A percentile compares a stretch with the other conserved stretches of the same genome.
Evolutionary conservation across 2,329 filamentous ascomycete genomes (phyloP).

Genomic region (Neurospora crassa): DNA sequence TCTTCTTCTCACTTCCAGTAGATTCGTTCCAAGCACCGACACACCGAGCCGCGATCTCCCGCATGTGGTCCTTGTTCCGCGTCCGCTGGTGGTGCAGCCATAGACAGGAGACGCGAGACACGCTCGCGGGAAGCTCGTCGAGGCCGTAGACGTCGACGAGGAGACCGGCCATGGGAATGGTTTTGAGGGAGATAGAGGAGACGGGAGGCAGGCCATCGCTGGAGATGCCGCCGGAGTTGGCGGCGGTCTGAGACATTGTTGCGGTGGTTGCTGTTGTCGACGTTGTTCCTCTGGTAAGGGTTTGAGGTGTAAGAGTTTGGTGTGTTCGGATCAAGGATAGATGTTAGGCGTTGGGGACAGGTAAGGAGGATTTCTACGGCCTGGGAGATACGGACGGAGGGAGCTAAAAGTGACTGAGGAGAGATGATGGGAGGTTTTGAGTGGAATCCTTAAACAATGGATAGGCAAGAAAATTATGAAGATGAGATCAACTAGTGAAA

Average conservation of each 20-base stretch:
- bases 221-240: neutral
- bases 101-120: conserved; percentile 60
- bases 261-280: neutral
- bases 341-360: too few species aligned
- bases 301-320: neutral
- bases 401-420: neutral
- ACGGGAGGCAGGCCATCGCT: conserved; percentile 24
- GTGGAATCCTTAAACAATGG: neutral
- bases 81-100: conserved; percentile 84
- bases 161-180: conserved; percentile 67
- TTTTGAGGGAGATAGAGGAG: conserved; percentile 51
- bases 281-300: neutral
- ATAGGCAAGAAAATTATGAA: neutral
- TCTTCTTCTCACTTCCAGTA: conserved; percentile 19
- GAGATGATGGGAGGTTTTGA: neutral
- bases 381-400: neutral
- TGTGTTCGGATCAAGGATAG: neutral
- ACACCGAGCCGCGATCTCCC: conserved; percentile 57
- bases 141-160: conserved; percentile 74
- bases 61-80: conserved; percentile 63
- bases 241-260: neutral
- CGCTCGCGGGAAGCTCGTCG: conserved; percentile 50
- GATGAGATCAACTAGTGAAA: neutral
- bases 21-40: conserved; percentile 57
- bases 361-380: neutral